A percentile compares a stretch with the other conserved stretches of the same genome.
Evolutionary conservation across 2,329 filamentous ascomycete species (phyloP).

Genomic region (Fusarium decemcellulare): DNA sequence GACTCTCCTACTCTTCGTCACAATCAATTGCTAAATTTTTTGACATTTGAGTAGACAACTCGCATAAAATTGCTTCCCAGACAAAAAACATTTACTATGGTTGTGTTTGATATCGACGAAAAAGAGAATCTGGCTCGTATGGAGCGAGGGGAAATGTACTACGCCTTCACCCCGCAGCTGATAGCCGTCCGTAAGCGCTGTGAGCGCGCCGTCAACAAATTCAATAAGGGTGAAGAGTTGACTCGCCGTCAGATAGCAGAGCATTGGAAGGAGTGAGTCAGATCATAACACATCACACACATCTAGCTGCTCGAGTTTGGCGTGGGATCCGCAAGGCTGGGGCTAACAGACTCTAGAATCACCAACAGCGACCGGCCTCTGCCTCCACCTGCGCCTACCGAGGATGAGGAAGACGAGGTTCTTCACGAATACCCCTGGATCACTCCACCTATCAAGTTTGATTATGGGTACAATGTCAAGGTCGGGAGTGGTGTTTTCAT

Average conservation of each 20-base stretch:
- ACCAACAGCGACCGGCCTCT: slow-evolving; percentile 73
- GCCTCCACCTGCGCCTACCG: slow-evolving; percentile 69
- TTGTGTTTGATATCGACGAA: slow-evolving; percentile 51
- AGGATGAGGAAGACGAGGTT: slow-evolving; percentile 75
- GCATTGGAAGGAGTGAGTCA: slow-evolving; percentile 79
- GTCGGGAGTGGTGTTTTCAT: slow-evolving; percentile 79
- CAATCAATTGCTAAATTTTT: neutral
- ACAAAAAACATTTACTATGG: slow-evolving; percentile 8
- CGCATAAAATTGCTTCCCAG: neutral
- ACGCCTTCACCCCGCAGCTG: slow-evolving; percentile 79
- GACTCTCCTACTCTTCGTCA: neutral
- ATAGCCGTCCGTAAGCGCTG: slow-evolving; percentile 74
- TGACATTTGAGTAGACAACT: neutral
- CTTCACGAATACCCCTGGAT: slow-evolving; percentile 78
- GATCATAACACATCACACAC: accelerated
- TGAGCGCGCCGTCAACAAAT: slow-evolving; percentile 71
- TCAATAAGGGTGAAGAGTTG: slow-evolving; percentile 74
- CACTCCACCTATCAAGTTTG: slow-evolving; percentile 77
- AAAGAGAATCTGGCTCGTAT: slow-evolving; percentile 69
- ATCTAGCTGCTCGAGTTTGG: too few relatives aligned
- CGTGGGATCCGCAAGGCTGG: too few relatives aligned
- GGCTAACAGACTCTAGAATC: slow-evolving; percentile 63
- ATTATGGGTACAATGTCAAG: slow-evolving; percentile 83
- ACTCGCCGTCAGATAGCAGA: slow-evolving; percentile 74
- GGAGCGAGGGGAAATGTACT: slow-evolving; percentile 79